A percentile compares a stretch with the other conserved stretches of the same genome.
phyloP scores from a whole-genome alignment of 306 rosid genomes.

The Medicago truncatula region DNA sequence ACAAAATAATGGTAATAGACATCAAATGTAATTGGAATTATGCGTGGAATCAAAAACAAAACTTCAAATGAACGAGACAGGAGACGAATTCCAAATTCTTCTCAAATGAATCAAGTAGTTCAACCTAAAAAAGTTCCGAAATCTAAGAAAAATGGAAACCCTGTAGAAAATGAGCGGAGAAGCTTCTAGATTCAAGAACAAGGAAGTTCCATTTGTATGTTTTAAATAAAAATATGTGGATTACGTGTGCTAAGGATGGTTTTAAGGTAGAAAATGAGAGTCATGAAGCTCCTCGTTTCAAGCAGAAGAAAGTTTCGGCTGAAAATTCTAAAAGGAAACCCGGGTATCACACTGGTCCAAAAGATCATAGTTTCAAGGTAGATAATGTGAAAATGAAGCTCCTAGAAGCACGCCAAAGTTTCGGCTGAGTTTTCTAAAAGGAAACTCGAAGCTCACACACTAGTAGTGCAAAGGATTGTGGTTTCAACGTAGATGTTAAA shows the following conservation, averaged over 20 bases:
- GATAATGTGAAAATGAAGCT: not conserved
- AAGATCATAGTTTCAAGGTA: constrained; percentile 5
- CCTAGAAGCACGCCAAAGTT: not conserved
- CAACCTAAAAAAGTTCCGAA: constrained; percentile 48
- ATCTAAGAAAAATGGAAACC: not conserved
- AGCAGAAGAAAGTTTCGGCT: not conserved
- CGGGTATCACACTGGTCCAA: constrained; percentile 2
- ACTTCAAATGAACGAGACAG: not conserved
- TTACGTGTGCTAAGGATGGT: no score
- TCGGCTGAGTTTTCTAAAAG: not conserved
- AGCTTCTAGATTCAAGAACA: no score
- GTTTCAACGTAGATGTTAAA: not conserved
- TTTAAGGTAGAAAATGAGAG: constrained; percentile 8
- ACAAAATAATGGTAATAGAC: constrained; percentile 38
- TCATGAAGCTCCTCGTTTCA: not conserved
- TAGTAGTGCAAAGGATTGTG: not conserved
- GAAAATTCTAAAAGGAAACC: constrained; percentile 21
- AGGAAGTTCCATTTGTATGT: no score
- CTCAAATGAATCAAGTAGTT: constrained; percentile 53
- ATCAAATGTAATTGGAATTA: not conserved
- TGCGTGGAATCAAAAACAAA: not conserved
- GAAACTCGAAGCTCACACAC: constrained; percentile 14
- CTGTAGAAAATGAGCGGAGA: not conserved
- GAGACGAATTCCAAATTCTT: constrained; percentile 48
- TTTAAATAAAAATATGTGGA: no score